These are phyloP conservation scores for Irpex rosettiformis DNA, from an alignment of 1,284 basidiomycete genomes.

Conservation along the genomic window DNA sequence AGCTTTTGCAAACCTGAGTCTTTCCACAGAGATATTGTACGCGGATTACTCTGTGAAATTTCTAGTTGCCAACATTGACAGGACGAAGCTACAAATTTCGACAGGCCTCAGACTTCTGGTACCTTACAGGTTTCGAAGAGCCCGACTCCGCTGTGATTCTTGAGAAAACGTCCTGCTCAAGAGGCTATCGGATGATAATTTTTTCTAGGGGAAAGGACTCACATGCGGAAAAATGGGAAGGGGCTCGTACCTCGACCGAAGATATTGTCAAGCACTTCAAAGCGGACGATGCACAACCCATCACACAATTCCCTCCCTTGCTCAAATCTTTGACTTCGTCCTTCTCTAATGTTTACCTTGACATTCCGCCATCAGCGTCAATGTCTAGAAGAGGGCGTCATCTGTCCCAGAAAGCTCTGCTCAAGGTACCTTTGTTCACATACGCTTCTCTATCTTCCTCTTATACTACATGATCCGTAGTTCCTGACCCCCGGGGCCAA, in stretches of 20 bases:
- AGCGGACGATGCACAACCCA: slow-evolving; percentile 69
- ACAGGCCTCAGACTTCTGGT: slow-evolving; percentile 92
- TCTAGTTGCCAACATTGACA: not conserved
- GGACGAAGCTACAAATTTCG: slow-evolving; percentile 85
- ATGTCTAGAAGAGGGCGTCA: slow-evolving; percentile 19
- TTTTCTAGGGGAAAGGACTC: slow-evolving; percentile 82
- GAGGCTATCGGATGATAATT: slow-evolving; percentile 87
- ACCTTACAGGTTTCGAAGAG: slow-evolving; percentile 93
- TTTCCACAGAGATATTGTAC: slow-evolving; percentile 47
- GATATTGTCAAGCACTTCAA: slow-evolving; percentile 65
- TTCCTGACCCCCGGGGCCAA: slow-evolving; percentile 39
- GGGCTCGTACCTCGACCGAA: slow-evolving; percentile 51
- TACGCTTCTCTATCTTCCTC: not conserved
- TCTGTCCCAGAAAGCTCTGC: slow-evolving; percentile 33
- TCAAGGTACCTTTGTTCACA: slow-evolving; percentile 20
- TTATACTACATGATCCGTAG: slow-evolving; percentile 31
- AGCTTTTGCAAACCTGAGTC: too few species aligned
- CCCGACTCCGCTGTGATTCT: slow-evolving; percentile 87
- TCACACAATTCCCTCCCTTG: slow-evolving; percentile 49
- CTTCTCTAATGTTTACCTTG: slow-evolving; percentile 41
- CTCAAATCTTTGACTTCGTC: slow-evolving; percentile 42
- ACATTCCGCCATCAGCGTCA: slow-evolving; percentile 22
- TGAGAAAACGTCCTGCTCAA: slow-evolving; percentile 67
- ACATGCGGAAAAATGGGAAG: slow-evolving; percentile 90
- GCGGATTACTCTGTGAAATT: slow-evolving; percentile 15